phyloP scores from a whole-genome alignment of 768 basidiomycete species.

The Symmetrospora coprosmae region DNA sequence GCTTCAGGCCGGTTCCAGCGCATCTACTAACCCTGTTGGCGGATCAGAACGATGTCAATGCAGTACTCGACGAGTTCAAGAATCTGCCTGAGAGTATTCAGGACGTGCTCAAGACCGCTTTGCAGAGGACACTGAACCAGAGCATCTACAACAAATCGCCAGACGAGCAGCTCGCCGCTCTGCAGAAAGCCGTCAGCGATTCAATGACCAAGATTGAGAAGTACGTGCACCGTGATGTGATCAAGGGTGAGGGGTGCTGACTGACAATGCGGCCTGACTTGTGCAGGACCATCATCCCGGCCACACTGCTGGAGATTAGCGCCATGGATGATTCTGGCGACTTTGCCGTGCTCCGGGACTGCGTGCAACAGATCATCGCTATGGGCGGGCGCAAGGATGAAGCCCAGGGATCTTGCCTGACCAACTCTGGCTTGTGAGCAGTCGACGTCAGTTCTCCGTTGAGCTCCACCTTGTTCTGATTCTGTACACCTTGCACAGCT shows the following conservation, averaged over 20 bases:
- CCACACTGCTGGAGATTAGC: not conserved
- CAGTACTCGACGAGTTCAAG: not conserved
- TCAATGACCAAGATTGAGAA: not conserved
- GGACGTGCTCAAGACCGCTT: constrained; percentile 17
- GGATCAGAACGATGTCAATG: constrained; percentile 1
- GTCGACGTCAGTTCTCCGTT: no score
- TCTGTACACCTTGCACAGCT: no score
- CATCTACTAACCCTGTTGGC: not conserved
- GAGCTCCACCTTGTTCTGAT: no score
- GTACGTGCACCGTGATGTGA: no score
- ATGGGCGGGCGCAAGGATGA: constrained; percentile 4
- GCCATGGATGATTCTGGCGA: constrained; percentile 9
- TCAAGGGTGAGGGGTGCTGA: no score
- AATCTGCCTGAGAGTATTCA: not conserved
- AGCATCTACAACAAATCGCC: constrained; percentile 3
- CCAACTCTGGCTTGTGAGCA: constrained; percentile 5
- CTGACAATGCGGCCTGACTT: no score
- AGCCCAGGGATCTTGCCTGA: constrained; percentile 10
- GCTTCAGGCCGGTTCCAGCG: no score
- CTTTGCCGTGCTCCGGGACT: not conserved
- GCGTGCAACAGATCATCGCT: constrained; percentile 1
- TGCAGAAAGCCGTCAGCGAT: not conserved
- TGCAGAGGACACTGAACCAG: not conserved
- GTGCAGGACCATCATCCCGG: no score
- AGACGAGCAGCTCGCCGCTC: constrained; percentile 6